phyloP scores from a whole-genome alignment of 2,329 filamentous ascomycete genomes.

The Madurella mycetomatis region DNA sequence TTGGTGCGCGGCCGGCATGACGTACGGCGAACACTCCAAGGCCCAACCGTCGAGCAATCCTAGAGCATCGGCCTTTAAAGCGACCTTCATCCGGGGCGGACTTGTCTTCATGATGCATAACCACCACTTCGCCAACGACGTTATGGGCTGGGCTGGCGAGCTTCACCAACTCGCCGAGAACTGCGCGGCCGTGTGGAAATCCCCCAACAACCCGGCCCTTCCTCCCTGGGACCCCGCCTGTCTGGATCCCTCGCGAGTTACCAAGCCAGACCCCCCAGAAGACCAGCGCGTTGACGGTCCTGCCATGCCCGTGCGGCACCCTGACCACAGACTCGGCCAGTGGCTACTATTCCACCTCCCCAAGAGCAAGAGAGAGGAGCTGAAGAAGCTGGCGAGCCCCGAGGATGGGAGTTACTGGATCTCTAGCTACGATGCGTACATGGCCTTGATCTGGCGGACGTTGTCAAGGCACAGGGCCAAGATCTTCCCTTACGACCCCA shows the following conservation, averaged over 20 bases:
- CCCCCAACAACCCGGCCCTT: constrained; percentile 18
- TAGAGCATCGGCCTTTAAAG: constrained; percentile 34
- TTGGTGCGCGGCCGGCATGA: constrained; percentile 17
- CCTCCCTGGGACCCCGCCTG: constrained; percentile 35
- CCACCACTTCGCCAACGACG: constrained; percentile 40
- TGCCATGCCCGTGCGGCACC: background rate
- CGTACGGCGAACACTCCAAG: constrained; percentile 32
- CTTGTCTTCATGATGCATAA: constrained; percentile 39
- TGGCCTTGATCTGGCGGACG: constrained; percentile 36
- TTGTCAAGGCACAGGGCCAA: constrained; percentile 31
- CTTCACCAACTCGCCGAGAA: constrained; percentile 40
- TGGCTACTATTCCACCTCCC: background rate
- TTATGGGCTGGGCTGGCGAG: constrained; percentile 38
- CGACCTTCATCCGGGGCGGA: constrained; percentile 38
- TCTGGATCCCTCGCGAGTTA: constrained; percentile 33
- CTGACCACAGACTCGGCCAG: background rate
- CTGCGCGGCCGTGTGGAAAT: constrained; percentile 31
- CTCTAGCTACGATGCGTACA: constrained; percentile 39
- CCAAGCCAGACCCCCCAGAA: background rate
- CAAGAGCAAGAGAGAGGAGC: constrained; percentile 21
- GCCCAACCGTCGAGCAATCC: constrained; percentile 33
- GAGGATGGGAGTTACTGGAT: constrained; percentile 33
- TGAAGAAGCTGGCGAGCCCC: constrained; percentile 34
- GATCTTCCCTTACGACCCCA: constrained; percentile 30
- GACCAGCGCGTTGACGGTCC: constrained; percentile 5